Percentiles rank a stretch among this genome's conserved stretches.
These are phyloP conservation scores for Pascua sp. DNA, from an alignment of 1,284 basidiomycete species.

Conservation along the genomic window DNA sequence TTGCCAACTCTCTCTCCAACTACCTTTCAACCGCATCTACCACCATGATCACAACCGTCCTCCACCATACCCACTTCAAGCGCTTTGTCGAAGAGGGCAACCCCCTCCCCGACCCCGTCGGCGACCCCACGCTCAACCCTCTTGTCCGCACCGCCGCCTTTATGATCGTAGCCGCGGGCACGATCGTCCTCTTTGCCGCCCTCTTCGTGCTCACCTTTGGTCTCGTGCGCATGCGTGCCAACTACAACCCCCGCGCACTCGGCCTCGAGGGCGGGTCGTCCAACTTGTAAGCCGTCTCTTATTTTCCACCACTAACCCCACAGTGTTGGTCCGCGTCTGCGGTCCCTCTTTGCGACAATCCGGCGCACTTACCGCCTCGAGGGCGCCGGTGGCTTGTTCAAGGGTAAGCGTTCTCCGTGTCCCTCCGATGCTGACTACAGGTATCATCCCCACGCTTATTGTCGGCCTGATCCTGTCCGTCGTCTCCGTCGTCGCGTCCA, in stretches of 20 bases:
- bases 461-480: slow-evolving; percentile 56
- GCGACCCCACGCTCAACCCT: no score
- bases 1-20: no score
- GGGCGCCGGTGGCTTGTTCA: slow-evolving; percentile 76
- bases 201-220: no score
- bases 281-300: slow-evolving; percentile 24
- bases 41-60: no score
- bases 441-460: slow-evolving; percentile 27
- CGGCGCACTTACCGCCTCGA: slow-evolving; percentile 69
- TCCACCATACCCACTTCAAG: no score
- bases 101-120: no score
- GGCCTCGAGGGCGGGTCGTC: slow-evolving; percentile 59
- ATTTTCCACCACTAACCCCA: background rate
- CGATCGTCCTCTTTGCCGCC: no score
- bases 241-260: slow-evolving; percentile 58
- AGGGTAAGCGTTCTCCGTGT: slow-evolving; percentile 59
- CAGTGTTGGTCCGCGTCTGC: slow-evolving; percentile 47
- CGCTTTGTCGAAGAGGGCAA: no score
- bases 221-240: slow-evolving; percentile 47
- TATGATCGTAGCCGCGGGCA: no score
- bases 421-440: background rate
- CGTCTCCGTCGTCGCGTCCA: slow-evolving; percentile 34
- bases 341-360: slow-evolving; percentile 58
- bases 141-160: no score
- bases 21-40: no score